phyloP scores from a whole-genome alignment of 495 filamentous ascomycete genomes.

The Pyrenula aspistea region DNA sequence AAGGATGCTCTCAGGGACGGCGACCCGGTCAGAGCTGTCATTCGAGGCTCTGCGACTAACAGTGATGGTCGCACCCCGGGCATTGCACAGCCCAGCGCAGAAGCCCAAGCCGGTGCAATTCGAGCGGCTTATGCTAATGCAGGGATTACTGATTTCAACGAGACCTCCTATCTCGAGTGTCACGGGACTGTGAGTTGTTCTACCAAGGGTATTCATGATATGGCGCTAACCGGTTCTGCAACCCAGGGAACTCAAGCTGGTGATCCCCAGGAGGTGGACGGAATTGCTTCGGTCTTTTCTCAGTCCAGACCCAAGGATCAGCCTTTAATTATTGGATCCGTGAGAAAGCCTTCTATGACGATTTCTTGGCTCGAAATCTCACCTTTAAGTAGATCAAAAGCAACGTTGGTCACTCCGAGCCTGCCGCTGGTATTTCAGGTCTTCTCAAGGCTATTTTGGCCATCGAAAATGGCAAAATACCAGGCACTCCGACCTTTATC shows the following conservation, averaged over 20 bases:
- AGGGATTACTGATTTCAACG: conserved; percentile 12
- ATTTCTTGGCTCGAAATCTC: too few species aligned
- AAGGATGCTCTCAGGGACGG: conserved; percentile 40
- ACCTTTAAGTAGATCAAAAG: conserved; percentile 10
- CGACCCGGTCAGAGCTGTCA: conserved; percentile 50
- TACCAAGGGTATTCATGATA: too few species aligned
- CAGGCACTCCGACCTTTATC: conserved; percentile 3
- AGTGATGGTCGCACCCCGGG: conserved; percentile 21
- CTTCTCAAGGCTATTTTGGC: conserved; percentile 30
- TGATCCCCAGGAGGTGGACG: conserved; percentile 19
- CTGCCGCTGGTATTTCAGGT: conserved; percentile 26
- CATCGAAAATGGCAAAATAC: conserved; percentile 18
- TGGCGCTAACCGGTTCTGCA: too few species aligned
- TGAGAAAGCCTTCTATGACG: conserved; percentile 4
- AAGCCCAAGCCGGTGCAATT: conserved; percentile 21
- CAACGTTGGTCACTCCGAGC: conserved; percentile 23
- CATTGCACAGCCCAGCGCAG: conserved; percentile 19
- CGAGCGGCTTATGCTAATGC: conserved; percentile 18
- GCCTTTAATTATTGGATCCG: conserved; percentile 13
- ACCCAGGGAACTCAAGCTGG: conserved; percentile 29
- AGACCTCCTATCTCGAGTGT: conserved; percentile 32
- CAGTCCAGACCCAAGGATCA: conserved; percentile 2
- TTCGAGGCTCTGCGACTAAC: conserved; percentile 45
- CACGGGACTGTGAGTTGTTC: too few species aligned
- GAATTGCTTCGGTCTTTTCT: conserved; percentile 11